Percentiles rank a stretch among this genome's conserved stretches.
These are phyloP conservation scores for Jackrogersella minutella DNA, from an alignment of 495 filamentous ascomycete species.

Conservation along the genomic window DNA sequence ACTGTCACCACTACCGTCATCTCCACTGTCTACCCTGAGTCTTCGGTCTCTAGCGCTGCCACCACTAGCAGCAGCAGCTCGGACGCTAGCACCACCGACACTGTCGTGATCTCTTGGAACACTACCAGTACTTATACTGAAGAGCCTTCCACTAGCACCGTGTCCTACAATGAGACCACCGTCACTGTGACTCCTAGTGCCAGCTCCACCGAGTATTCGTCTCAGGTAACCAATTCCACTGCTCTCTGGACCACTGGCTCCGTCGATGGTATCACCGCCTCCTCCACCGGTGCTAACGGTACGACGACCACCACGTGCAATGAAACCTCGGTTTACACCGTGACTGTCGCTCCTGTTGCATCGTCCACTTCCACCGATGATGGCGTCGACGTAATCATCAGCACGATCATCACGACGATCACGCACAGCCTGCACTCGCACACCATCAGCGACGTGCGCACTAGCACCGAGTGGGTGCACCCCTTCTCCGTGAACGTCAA, in stretches of 20 bases:
- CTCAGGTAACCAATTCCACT: background rate
- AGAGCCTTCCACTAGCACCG: background rate
- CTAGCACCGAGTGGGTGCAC: background rate
- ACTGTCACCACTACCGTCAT: constrained; percentile 28
- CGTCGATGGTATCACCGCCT: constrained; percentile 10
- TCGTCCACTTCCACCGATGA: background rate
- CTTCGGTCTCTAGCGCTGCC: background rate
- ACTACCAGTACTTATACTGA: background rate
- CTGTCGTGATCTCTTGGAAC: background rate
- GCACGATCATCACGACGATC: constrained; percentile 21
- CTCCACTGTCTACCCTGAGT: constrained; percentile 30
- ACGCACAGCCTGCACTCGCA: constrained; percentile 13
- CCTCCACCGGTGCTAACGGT: background rate
- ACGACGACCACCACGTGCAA: background rate
- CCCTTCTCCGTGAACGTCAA: constrained; percentile 12
- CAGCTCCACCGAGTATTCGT: background rate
- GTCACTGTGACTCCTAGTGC: background rate
- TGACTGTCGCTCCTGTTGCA: background rate
- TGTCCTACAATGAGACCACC: background rate
- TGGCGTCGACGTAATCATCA: constrained; percentile 8
- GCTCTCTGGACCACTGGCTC: constrained; percentile 15
- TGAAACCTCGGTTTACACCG: background rate
- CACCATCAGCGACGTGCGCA: constrained; percentile 15
- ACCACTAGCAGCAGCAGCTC: too few species aligned
- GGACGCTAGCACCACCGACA: constrained; percentile 3